Evolutionary conservation across 768 basidiomycete species (phyloP), one percentile per base, ranked within the genome.

Genomic region (Strobilomyces dryophilus): DNA sequence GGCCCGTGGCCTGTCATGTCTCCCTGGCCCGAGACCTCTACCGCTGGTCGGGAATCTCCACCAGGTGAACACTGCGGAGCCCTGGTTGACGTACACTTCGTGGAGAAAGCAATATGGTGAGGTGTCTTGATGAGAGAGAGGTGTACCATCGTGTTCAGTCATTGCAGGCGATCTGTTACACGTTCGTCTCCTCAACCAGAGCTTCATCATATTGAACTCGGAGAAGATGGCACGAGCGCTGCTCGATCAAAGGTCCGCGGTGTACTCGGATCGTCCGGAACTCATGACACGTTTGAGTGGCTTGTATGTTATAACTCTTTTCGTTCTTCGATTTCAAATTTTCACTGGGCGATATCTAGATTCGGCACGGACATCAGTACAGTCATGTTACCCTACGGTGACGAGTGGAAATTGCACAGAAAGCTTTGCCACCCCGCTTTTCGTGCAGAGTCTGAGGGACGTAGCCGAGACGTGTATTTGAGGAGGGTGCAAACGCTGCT

Each of bases 71-170:
- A 52, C 56, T 2, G 29, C 62, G 11, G 52, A 62, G n/a, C 67
- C 71, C 5, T 73, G 71, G 71, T 40, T 72, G 26, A 64, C 68
- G 18, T 72, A 71, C 50, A 59, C 71, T 12, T 51, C 61, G n/a
- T 72, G 72, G 72, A 62, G 58, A 55, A 59, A 63, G 52, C 57
- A 48, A 49, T 72, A 72, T 48, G 72, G 71, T 61, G 34, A 35
- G 57, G 39, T n/a, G n/a, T 11, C 12, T 34, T 4, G 29, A 4
- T 20, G 11, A 35, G 17, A 27, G 3, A 4, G n/a, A n/a, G n/a
- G n/a, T 37, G 29, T 41, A 7, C 11, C 21, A 24, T 27, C 35
- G 20, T 53, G 8, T 41, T 59, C 24, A 59, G 26, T 6, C 14
- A 14, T 21, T 4, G 8, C 21, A 65, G 65, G 64, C 10, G 63